These are phyloP conservation scores for Trifolium dubium DNA, from an alignment of 306 rosid genomes.

Conservation along the genomic window DNA sequence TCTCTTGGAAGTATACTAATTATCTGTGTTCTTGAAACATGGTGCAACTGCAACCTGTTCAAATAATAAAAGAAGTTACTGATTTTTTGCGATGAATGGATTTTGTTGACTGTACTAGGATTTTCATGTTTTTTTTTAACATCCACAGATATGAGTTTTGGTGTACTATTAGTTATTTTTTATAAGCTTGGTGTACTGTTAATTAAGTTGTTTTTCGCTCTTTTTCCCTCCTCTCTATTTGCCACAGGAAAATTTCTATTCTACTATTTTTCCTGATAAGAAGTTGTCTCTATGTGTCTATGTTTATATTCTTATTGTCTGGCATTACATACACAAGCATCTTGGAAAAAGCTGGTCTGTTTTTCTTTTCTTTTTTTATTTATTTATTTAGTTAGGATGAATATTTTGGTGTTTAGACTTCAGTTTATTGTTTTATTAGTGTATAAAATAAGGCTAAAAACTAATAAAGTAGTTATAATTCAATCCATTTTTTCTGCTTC, in stretches of 20 bases:
- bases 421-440: background rate
- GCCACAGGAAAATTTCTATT: background rate
- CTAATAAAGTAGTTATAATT: background rate
- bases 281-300: background rate
- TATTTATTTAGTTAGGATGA: background rate
- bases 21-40: conserved; percentile 5
- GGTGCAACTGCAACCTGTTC: background rate
- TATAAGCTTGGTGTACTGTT: background rate
- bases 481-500: background rate
- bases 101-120: conserved; percentile 3
- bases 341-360: background rate
- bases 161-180: background rate
- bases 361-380: background rate
- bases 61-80: conserved; percentile 20
- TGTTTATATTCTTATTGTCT: conserved; percentile 3
- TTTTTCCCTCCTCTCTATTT: conserved; percentile 21
- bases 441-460: background rate
- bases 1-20: conserved; percentile 13
- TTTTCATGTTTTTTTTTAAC: background rate
- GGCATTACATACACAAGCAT: background rate
- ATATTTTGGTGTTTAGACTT: background rate
- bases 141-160: background rate
- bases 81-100: conserved; percentile 2
- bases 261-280: conserved; percentile 8
- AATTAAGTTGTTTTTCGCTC: background rate